phyloP scores from a whole-genome alignment of 1,284 basidiomycete species.

The Gomphus bonarii region DNA sequence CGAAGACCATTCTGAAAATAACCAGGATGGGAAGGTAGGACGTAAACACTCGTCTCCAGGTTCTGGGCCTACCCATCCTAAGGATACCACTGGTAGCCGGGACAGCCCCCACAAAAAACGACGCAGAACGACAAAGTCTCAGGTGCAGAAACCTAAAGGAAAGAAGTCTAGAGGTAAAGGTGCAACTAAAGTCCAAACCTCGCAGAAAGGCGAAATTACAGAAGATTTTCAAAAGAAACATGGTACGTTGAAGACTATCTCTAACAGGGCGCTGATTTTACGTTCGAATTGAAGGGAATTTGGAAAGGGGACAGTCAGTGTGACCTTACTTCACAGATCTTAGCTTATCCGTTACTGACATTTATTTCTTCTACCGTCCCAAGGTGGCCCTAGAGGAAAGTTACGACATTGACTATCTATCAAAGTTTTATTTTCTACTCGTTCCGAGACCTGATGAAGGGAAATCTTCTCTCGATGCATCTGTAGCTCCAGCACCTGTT shows the following conservation, averaged over 20 bases:
- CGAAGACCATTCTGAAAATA: too few species aligned
- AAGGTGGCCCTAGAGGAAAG: constrained; percentile 47
- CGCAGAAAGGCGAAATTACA: background rate
- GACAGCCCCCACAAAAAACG: background rate
- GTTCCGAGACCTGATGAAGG: constrained; percentile 38
- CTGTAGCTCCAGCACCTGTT: constrained; percentile 36
- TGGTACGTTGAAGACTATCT: too few species aligned
- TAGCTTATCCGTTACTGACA: constrained; percentile 14
- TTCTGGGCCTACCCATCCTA: background rate
- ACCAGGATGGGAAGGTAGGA: background rate
- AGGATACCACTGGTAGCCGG: background rate
- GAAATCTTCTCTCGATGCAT: background rate
- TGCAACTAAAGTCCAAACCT: background rate
- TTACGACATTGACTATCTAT: constrained; percentile 44
- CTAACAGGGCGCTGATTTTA: too few species aligned
- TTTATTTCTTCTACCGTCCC: constrained; percentile 61
- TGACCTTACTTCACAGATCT: background rate
- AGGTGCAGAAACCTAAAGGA: background rate
- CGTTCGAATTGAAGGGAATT: background rate
- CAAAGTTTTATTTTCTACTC: constrained; percentile 52
- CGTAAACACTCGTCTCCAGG: too few species aligned
- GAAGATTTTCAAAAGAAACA: background rate
- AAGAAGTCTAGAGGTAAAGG: background rate
- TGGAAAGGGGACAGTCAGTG: background rate
- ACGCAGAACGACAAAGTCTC: background rate